These are phyloP conservation scores for Acer saccharum DNA, from an alignment of 345 rosid species.

Conservation along the genomic window DNA sequence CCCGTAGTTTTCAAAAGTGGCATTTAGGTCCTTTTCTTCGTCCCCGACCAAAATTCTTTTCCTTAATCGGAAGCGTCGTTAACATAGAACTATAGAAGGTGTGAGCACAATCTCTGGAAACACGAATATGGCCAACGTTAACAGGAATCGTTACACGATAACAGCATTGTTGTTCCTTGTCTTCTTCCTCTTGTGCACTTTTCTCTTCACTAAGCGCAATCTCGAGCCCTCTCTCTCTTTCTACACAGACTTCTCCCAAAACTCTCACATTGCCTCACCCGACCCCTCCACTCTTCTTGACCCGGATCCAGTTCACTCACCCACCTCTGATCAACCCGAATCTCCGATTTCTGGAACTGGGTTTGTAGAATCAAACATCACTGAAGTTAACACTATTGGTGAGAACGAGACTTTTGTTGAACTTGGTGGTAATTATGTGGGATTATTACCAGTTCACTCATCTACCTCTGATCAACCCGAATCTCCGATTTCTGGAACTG, in stretches of 20 bases:
- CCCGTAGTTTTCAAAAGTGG: too few relatives aligned
- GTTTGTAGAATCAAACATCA: conserved; percentile 3
- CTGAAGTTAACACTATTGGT: not conserved
- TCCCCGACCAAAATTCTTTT: too few relatives aligned
- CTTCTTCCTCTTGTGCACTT: conserved; percentile 49
- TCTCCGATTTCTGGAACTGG: conserved; percentile 12
- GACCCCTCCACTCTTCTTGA: conserved; percentile 9
- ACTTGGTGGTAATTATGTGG: conserved; percentile 8
- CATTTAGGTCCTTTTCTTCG: too few relatives aligned
- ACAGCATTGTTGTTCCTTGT: conserved; percentile 39
- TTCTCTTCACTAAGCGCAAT: conserved; percentile 49
- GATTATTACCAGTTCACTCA: not conserved
- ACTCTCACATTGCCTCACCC: conserved; percentile 21
- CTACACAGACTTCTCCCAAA: conserved; percentile 36
- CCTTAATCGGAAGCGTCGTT: too few relatives aligned
- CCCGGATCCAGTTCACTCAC: not conserved
- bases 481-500: conserved; percentile 11
- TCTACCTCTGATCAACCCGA: not conserved
- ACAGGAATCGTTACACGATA: conserved; percentile 33
- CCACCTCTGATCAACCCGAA: not conserved
- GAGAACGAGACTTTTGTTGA: conserved; percentile 20
- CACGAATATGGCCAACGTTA: conserved; percentile 1
- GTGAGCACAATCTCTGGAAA: too few relatives aligned
- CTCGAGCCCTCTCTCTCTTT: conserved; percentile 52
- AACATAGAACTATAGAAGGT: too few relatives aligned